Evolutionary conservation across 441 rosid genomes (phyloP).

Genomic region (Erodium chrysanthum): DNA sequence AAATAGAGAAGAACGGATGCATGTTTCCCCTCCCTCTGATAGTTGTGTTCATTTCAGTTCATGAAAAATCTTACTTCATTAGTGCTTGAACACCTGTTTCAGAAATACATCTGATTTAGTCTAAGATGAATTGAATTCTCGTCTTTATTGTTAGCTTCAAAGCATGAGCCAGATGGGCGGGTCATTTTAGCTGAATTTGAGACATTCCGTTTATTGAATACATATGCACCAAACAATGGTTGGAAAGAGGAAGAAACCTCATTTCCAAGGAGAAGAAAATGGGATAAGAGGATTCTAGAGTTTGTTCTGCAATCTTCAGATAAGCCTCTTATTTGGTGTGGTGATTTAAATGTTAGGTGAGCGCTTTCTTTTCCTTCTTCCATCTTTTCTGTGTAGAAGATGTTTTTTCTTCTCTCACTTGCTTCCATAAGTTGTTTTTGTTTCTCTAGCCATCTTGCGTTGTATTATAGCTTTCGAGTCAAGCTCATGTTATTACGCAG

Average conservation of each 20-base stretch:
- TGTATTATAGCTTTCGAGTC: background rate
- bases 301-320: constrained; percentile 54
- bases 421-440: background rate
- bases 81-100: constrained; percentile 4
- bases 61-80: background rate
- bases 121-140: background rate
- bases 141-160: constrained; percentile 42
- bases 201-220: constrained; percentile 60
- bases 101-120: background rate
- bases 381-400: constrained; percentile 5
- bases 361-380: constrained; percentile 8
- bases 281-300: constrained; percentile 84
- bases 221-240: constrained; percentile 90
- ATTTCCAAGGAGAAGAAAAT: constrained; percentile 86
- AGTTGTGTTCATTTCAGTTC: background rate
- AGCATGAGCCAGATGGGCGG: constrained; percentile 90
- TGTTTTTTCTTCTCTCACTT: constrained; percentile 1
- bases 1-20: background rate
- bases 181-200: constrained; percentile 88
- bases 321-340: constrained; percentile 95
- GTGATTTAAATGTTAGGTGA: constrained; percentile 91
- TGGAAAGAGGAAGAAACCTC: constrained; percentile 96
- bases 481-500: background rate
- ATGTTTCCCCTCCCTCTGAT: background rate
- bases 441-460: constrained; percentile 1